Evolutionary conservation across 2,329 filamentous ascomycete species (phyloP).

Genomic region (Colletotrichum shisoi): DNA sequence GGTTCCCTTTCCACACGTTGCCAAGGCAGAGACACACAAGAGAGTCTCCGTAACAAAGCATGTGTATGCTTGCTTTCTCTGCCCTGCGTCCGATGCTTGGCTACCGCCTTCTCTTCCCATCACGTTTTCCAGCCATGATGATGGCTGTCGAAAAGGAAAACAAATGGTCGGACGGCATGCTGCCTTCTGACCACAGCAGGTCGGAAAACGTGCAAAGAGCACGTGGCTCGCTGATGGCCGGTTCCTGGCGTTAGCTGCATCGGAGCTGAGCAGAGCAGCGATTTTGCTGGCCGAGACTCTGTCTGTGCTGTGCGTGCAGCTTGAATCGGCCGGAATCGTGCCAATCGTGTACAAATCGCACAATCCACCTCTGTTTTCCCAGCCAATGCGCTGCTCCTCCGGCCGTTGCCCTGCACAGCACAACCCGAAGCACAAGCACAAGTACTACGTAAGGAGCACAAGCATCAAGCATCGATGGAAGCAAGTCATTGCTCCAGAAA

Average conservation of each 20-base stretch:
- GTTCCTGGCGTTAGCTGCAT: conserved; percentile 25
- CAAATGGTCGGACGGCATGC: conserved; percentile 6
- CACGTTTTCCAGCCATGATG: background rate
- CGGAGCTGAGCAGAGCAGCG: background rate
- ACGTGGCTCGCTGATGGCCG: conserved; percentile 24
- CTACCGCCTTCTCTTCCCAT: too few species aligned
- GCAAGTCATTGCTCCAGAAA: conserved; percentile 14
- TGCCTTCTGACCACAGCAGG: conserved; percentile 3
- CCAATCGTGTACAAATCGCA: conserved; percentile 23
- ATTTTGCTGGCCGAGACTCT: background rate
- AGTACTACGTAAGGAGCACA: background rate
- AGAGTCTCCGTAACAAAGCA: background rate
- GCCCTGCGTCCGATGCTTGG: conserved; percentile 15
- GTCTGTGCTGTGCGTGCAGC: conserved; percentile 31
- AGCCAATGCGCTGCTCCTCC: conserved; percentile 31
- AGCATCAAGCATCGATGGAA: conserved; percentile 1
- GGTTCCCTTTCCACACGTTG: conserved; percentile 10
- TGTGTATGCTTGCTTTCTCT: conserved; percentile 8
- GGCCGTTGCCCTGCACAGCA: conserved; percentile 26
- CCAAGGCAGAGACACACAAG: conserved; percentile 16
- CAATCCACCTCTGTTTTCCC: background rate
- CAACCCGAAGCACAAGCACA: conserved; percentile 21
- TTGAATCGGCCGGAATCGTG: conserved; percentile 17
- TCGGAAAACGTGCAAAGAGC: conserved; percentile 34
- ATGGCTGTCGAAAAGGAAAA: background rate